Base-by-base conservation (phyloP, 345 rosid genomes). In the Arabidopsis suecica region DNA sequence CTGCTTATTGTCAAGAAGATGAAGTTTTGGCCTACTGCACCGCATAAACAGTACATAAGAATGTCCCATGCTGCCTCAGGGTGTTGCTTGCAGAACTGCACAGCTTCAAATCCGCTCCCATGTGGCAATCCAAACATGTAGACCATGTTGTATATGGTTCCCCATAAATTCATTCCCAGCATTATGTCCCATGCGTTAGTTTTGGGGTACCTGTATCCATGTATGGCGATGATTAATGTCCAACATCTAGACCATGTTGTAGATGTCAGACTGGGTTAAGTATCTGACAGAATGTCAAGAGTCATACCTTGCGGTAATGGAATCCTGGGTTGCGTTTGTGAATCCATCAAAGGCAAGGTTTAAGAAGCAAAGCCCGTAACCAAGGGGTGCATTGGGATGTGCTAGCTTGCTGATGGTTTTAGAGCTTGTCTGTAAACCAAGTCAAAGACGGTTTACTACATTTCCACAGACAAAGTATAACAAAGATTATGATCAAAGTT, bases 161-260 rank as follows among this genome's bases (percentile, higher is more conserved):
- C 99, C 97, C 99, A 92, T 54, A 92, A 62, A 77, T 95, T 95
- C 97, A 95, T 95, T 68, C 97, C 99, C 81, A 95, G 69, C 99
- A 95, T 92, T 73, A 95, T 92, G 70, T 89, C 97, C 97, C 99
- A 95, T 32, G 99, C 97, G 61, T 78, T 88, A 9, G 97, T 95
- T 84, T 90, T 89, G 2, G 93, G 96, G 75, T 88, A 91, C 89
- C 81, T 78, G 7, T 20, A 65, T 41, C 28, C 64, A 78, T 38
- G 54, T 23, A 40, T 3, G 7, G 69, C 34, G 30, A 57, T 30
- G 44, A 22, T 37, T 34, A 69, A 69, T 47, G 8, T 23, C 12
- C 25, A 25, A 3, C 28, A 25, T 25, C 2, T 25, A 25, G 28
- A 25, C 28, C 28, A 25, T 25, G 28, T 25, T 25, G 28, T 3